Evolutionary conservation across 495 filamentous ascomycete genomes (phyloP), one percentile per base, ranked within the genome.

Genomic region (Penicillium argentinense): DNA sequence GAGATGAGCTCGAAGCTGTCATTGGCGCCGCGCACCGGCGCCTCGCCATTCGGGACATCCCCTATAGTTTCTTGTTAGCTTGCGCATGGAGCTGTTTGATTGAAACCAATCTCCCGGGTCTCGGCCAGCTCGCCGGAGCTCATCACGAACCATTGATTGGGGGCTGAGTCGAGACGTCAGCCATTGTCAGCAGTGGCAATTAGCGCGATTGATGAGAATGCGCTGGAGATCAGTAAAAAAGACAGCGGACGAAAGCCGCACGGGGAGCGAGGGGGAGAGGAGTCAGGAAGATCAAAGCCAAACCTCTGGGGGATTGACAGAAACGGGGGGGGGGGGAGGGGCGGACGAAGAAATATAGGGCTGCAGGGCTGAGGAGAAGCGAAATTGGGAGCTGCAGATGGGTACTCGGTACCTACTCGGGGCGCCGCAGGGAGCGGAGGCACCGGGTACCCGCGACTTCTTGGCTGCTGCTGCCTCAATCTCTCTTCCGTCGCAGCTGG

Each of bases 1-100:
- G 84, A 88, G 25, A 87, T 72, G 14, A 95, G 45, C 26, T 54
- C 56, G 44, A 63, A 60, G 34, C 53, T 53, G 23, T 56, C 48
- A 25, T 29, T 49, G 5, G 46, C 34, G 28, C 37, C 26, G 43
- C 29, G 54, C 29, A 26, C 25, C 21, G 37, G 39, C 22, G 33
- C 22, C 11, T 53, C 53, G 36, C 51, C 53, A 63, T 63, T 58
- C 27, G 40, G 45, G 7, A 48, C 14, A 12, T 30, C 33, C 47
- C 52, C 56, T 57, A 17, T 2, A 8, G 12, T 39, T 8, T 21
- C 16, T 32, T 3, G 30, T 44, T 9, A 48, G 39, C 16, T 43
- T 33, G 42, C 42, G 38, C 29, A 18, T 33, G 11, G 30, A 14
- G 8, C 13, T 8, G n/a, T 13, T 33, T 8, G 13, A 14, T 2